phyloP scores from a whole-genome alignment of 73 alveolate species.

The Strombidium stylifer region DNA sequence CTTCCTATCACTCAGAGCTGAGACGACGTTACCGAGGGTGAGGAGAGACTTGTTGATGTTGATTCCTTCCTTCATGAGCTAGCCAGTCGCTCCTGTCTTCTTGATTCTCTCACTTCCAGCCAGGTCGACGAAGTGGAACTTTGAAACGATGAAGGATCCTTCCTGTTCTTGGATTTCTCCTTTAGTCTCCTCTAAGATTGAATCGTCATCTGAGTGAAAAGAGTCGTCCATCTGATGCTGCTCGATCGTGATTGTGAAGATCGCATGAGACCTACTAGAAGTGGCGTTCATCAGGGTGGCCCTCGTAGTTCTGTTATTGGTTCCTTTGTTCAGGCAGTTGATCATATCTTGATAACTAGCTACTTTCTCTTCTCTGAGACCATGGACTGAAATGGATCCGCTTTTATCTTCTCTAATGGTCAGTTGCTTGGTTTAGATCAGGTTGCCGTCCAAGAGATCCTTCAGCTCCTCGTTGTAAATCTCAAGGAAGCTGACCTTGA shows the following conservation, averaged over 20 bases:
- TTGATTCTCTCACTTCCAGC: slow-evolving; percentile 84
- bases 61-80: slow-evolving; percentile 60
- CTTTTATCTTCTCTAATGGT: slow-evolving; percentile 80
- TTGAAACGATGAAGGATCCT: slow-evolving; percentile 49
- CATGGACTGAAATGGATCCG: slow-evolving; percentile 78
- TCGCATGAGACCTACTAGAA: slow-evolving; percentile 77
- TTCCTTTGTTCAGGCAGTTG: slow-evolving; percentile 65
- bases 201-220: no score
- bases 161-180: no score
- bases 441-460: slow-evolving; percentile 89
- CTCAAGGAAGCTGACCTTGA: slow-evolving; percentile 88
- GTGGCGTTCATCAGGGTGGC: slow-evolving; percentile 79
- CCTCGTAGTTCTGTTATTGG: slow-evolving; percentile 72
- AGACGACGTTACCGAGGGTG: slow-evolving; percentile 71
- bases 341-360: slow-evolving; percentile 84
- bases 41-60: slow-evolving; percentile 68
- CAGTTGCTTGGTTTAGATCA: slow-evolving; percentile 34
- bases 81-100: slow-evolving; percentile 69
- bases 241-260: slow-evolving; percentile 66
- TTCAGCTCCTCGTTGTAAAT: slow-evolving; percentile 94
- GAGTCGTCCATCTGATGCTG: slow-evolving; percentile 12
- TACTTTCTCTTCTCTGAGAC: slow-evolving; percentile 80
- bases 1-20: slow-evolving; percentile 72
- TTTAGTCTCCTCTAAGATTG: slow-evolving; percentile 67
- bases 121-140: slow-evolving; percentile 69